Percentiles rank a stretch among this genome's conserved stretches.
Conservation (phyloP, 2,329 filamentous ascomycete genomes). For the Phialocephala sp. region DNA sequence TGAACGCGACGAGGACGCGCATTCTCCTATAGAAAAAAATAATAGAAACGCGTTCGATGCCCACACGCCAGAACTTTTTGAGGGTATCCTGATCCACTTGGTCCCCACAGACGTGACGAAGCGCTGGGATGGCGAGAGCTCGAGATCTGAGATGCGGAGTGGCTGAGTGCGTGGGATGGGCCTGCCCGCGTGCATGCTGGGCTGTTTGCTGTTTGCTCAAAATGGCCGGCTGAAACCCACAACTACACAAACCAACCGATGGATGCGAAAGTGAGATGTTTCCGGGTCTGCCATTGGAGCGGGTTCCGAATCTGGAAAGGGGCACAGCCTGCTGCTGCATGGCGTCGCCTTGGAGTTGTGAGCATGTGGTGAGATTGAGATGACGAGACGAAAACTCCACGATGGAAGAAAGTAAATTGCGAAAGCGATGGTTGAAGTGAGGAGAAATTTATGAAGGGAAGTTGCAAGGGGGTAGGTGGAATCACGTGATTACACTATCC, state of each 20-base stretch:
- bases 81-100: not conserved
- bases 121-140: not conserved
- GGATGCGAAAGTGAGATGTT: not conserved
- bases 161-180: constrained; percentile 2
- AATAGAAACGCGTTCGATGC: not conserved
- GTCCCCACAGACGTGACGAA: constrained; percentile 14
- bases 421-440: constrained; percentile 5
- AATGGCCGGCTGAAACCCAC: constrained; percentile 3
- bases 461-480: not conserved
- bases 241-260: not conserved
- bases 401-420: not conserved
- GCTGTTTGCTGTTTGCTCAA: not conserved
- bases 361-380: constrained; percentile 5
- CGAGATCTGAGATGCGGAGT: not conserved
- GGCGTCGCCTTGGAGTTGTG: not conserved
- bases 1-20: constrained; percentile 9
- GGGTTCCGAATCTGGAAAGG: not conserved
- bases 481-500: not conserved
- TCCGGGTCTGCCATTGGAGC: not conserved
- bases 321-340: not conserved
- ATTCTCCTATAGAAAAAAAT: not conserved
- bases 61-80: not conserved
- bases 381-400: not conserved
- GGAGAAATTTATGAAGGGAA: not conserved
- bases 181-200: not conserved